These are phyloP conservation scores for Arthrobotrys pseudoclavata DNA, from an alignment of 2,329 filamentous ascomycete genomes.

Conservation along the genomic window DNA sequence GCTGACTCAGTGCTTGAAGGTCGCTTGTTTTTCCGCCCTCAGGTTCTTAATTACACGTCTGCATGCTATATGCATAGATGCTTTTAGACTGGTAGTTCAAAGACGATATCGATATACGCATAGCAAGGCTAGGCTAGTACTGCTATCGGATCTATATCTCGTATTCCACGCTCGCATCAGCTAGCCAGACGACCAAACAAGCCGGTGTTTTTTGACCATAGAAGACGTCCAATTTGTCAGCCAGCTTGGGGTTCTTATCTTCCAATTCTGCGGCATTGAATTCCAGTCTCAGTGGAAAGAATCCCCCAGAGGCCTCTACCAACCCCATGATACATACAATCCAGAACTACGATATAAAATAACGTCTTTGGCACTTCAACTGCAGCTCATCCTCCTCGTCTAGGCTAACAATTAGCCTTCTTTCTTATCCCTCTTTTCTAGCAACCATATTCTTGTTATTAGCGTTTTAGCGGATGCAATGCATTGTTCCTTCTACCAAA, in stretches of 20 bases:
- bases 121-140: neutral
- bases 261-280: slow-evolving; percentile 8
- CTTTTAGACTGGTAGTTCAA: neutral
- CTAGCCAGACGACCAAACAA: neutral
- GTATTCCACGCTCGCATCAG: neutral
- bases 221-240: neutral
- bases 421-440: neutral
- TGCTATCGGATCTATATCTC: neutral
- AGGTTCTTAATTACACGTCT: neutral
- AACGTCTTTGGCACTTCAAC: neutral
- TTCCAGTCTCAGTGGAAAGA: slow-evolving; percentile 1
- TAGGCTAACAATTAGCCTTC: neutral
- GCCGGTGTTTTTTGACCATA: slow-evolving; percentile 7
- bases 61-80: neutral
- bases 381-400: neutral
- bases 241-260: neutral
- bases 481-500: neutral
- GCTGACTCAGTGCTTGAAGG: neutral
- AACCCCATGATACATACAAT: neutral
- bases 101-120: neutral
- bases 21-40: neutral
- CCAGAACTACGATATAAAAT: slow-evolving; percentile 1
- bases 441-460: slow-evolving; percentile 1
- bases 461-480: slow-evolving; percentile 6
- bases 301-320: slow-evolving; percentile 4